A percentile compares a stretch with the other conserved stretches of the same genome.
phyloP scores from a whole-genome alignment of 495 filamentous ascomycete species.

The Tuber brumale region DNA sequence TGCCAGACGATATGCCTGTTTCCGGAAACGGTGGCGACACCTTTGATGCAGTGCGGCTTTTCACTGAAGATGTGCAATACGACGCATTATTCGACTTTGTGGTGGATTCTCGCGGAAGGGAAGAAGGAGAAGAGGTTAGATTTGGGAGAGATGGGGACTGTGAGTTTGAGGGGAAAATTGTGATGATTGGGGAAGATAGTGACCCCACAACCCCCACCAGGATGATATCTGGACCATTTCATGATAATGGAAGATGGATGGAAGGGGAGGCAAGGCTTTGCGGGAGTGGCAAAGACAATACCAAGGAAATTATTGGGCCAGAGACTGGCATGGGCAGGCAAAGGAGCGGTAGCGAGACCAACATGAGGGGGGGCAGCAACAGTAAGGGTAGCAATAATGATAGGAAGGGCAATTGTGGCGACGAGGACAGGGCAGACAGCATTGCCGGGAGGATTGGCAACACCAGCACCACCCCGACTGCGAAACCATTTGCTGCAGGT shows the following conservation, averaged over 20 bases:
- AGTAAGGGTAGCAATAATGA: neutral
- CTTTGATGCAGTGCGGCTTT: constrained; percentile 36
- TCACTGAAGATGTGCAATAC: constrained; percentile 30
- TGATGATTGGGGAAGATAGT: neutral
- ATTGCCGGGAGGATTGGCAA: neutral
- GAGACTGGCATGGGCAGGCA: neutral
- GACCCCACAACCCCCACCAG: neutral
- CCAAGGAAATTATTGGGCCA: neutral
- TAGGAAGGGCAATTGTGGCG: neutral
- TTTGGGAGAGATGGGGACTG: constrained; percentile 20
- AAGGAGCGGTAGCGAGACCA: neutral
- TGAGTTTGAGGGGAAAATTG: neutral
- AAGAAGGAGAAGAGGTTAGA: constrained; percentile 29
- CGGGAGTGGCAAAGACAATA: neutral
- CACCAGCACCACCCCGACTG: neutral
- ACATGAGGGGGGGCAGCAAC: neutral
- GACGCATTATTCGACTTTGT: constrained; percentile 35
- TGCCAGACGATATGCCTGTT: constrained; percentile 34
- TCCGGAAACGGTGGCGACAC: constrained; percentile 33
- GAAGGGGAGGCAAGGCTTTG: neutral
- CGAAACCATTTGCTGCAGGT: constrained; percentile 30
- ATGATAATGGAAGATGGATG: neutral
- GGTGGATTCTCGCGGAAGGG: constrained; percentile 26
- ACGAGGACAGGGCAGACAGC: neutral
- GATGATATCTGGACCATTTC: neutral